These are phyloP conservation scores for Venturia aucupariae DNA, from an alignment of 2,329 filamentous ascomycete genomes.

Conservation along the genomic window DNA sequence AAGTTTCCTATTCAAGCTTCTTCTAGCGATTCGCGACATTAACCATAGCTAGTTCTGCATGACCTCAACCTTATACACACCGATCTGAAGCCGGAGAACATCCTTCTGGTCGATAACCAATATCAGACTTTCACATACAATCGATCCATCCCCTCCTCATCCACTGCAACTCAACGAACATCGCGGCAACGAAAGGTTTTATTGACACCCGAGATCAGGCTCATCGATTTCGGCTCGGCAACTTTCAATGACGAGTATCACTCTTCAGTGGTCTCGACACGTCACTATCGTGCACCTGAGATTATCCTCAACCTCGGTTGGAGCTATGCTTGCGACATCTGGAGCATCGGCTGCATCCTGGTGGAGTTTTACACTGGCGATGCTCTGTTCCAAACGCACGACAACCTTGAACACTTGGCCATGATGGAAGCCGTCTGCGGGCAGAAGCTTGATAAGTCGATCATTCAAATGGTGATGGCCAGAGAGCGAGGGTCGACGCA, in stretches of 20 bases:
- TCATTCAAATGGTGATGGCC: conserved; percentile 44
- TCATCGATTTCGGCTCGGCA: conserved; percentile 60
- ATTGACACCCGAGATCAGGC: conserved; percentile 55
- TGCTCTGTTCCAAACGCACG: conserved; percentile 59
- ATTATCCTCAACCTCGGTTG: conserved; percentile 60
- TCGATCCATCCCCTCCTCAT: conserved; percentile 56
- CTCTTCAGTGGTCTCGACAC: conserved; percentile 56
- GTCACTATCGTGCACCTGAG: conserved; percentile 58
- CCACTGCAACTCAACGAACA: conserved; percentile 46
- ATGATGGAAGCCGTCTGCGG: conserved; percentile 60
- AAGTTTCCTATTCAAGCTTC: conserved; percentile 37
- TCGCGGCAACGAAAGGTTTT: conserved; percentile 54
- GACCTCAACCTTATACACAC: conserved; percentile 97
- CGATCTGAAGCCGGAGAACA: conserved; percentile 60
- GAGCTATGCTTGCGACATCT: conserved; percentile 60
- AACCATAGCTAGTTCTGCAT: conserved; percentile 61
- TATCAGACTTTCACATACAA: conserved; percentile 64
- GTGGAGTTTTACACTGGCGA: conserved; percentile 62
- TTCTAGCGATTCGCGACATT: conserved; percentile 14
- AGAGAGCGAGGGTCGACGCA: conserved; percentile 3
- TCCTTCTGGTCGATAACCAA: conserved; percentile 53
- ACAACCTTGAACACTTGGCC: conserved; percentile 58
- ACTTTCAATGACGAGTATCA: conserved; percentile 63
- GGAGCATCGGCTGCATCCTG: conserved; percentile 60
- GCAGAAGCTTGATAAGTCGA: conserved; percentile 44